Conservation (phyloP, 2,329 filamentous ascomycete genomes). For the Pseudopyrenochaeta lycopersici region DNA sequence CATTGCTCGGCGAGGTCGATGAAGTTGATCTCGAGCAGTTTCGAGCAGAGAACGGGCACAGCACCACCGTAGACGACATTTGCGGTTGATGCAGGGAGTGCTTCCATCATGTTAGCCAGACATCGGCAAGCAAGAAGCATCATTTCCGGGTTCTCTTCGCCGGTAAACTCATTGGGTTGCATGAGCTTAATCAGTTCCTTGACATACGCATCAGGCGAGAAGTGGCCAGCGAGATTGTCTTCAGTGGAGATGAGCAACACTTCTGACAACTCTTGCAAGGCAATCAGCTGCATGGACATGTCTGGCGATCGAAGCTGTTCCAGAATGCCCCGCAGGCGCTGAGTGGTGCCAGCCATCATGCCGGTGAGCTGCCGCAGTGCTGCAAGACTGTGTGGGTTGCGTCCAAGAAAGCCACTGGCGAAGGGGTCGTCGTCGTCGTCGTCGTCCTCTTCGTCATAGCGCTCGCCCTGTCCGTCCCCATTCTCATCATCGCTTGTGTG, state of each 20-base stretch:
- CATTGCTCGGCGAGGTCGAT: slow-evolving; percentile 98
- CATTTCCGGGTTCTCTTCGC: slow-evolving; percentile 92
- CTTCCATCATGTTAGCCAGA: slow-evolving; percentile 97
- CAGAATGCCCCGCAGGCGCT: slow-evolving; percentile 72
- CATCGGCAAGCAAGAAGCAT: slow-evolving; percentile 97
- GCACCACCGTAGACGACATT: slow-evolving; percentile 98
- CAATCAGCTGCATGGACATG: slow-evolving; percentile 86
- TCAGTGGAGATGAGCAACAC: slow-evolving; percentile 94
- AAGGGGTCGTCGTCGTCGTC: slow-evolving; percentile 69
- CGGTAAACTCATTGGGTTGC: slow-evolving; percentile 85
- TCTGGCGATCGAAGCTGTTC: slow-evolving; percentile 79
- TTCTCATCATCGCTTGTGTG: slow-evolving; percentile 66
- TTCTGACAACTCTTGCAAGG: slow-evolving; percentile 91
- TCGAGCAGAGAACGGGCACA: slow-evolving; percentile 92
- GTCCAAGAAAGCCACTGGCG: slow-evolving; percentile 69
- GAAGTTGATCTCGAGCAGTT: slow-evolving; percentile 93
- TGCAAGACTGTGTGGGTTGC: slow-evolving; percentile 68
- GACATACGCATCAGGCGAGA: slow-evolving; percentile 92
- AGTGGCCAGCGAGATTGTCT: slow-evolving; percentile 93
- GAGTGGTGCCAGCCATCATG: slow-evolving; percentile 84
- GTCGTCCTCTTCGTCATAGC: slow-evolving; percentile 61
- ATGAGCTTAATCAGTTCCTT: slow-evolving; percentile 93
- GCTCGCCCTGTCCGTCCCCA: slow-evolving; percentile 47
- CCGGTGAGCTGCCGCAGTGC: slow-evolving; percentile 88
- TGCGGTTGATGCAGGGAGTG: slow-evolving; percentile 87